Evolutionary conservation across 106 monocot genomes (phyloP).

Genomic region (Platanthera zijinensis): DNA sequence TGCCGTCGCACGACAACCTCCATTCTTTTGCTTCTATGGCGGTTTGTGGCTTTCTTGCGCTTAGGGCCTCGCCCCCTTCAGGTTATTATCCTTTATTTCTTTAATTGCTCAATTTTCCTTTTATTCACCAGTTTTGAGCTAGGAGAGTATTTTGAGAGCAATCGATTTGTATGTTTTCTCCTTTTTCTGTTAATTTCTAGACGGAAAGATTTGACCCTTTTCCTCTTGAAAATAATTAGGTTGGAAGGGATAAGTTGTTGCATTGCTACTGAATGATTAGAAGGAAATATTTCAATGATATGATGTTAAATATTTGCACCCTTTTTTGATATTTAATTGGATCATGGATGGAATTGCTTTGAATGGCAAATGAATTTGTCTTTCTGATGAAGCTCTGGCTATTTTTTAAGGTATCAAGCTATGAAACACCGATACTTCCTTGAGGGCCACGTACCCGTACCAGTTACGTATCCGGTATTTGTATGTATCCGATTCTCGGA

Average conservation of each 20-base stretch:
- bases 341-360: not conserved
- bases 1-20: slow-evolving; percentile 44
- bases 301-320: not conserved
- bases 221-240: not conserved
- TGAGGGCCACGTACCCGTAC: too few relatives aligned
- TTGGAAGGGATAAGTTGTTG: not conserved
- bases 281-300: not conserved
- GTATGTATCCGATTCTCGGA: too few relatives aligned
- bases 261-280: not conserved
- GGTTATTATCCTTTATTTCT: slow-evolving; percentile 14
- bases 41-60: slow-evolving; percentile 73
- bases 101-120: not conserved
- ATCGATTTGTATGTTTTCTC: not conserved
- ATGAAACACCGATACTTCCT: too few relatives aligned
- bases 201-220: not conserved
- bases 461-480: too few relatives aligned
- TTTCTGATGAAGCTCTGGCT: too few relatives aligned
- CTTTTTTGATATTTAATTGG: not conserved
- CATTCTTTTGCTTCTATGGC: slow-evolving; percentile 70
- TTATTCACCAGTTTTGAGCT: not conserved
- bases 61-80: slow-evolving; percentile 30
- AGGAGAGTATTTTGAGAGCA: not conserved
- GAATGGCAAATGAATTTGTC: not conserved
- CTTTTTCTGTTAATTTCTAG: not conserved
- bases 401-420: too few relatives aligned